Conservation (phyloP, 2,329 filamentous ascomycete species). For the Aspergillus amoenus region DNA sequence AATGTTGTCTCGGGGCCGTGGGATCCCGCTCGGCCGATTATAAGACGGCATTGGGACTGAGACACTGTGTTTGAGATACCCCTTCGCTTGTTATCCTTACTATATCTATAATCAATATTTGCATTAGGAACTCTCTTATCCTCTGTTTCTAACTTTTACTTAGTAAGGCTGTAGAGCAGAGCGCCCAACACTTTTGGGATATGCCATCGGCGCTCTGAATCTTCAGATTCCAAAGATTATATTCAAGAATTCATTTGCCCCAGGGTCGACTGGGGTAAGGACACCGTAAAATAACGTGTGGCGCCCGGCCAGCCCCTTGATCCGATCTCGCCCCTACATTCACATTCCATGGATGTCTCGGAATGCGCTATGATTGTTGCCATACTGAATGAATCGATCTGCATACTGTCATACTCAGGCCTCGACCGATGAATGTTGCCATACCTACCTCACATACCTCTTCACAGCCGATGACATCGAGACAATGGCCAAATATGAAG, state of each 20-base stretch:
- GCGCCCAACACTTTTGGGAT: neutral
- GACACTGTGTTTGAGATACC: neutral
- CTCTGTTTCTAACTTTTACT: neutral
- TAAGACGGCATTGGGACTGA: conserved; percentile 45
- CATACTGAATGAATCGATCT: neutral
- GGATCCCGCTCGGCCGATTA: conserved; percentile 82
- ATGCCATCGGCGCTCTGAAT: neutral
- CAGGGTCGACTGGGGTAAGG: too few relatives aligned
- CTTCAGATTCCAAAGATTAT: neutral
- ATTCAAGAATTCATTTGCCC: neutral
- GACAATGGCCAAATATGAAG: neutral
- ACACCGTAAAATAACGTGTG: too few relatives aligned
- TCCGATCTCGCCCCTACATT: neutral
- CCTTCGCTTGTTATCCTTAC: neutral
- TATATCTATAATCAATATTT: neutral
- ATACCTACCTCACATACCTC: neutral
- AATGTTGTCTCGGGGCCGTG: conserved; percentile 98
- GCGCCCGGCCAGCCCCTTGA: too few relatives aligned
- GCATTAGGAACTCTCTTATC: neutral
- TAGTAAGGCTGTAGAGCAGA: neutral
- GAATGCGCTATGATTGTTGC: neutral
- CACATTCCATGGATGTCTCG: neutral
- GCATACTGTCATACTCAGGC: neutral
- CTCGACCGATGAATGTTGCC: neutral
- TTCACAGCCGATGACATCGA: neutral